Conservation (phyloP, 139 green algal genomes). For the Zygnema cylindricum region DNA sequence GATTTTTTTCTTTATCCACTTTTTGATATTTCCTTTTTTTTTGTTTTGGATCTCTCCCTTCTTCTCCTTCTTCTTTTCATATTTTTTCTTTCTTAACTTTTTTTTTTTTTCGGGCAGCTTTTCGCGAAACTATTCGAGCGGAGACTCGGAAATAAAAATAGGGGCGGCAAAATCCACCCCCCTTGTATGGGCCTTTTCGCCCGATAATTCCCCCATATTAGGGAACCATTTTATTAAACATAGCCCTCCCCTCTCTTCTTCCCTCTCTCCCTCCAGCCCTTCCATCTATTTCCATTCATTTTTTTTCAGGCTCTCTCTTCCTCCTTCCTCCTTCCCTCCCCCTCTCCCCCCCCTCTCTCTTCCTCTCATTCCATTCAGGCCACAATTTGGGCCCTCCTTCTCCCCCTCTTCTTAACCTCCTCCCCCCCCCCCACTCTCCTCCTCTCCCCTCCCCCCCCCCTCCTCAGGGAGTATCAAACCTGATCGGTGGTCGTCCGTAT, state of each 20-base stretch:
- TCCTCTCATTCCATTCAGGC: not conserved
- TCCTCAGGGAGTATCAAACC: too few relatives aligned
- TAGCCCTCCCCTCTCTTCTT: not conserved
- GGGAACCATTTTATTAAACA: constrained; percentile 13
- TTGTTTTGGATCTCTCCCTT: constrained; percentile 14
- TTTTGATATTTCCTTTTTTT: not conserved
- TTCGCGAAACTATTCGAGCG: not conserved
- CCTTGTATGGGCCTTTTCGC: constrained; percentile 1
- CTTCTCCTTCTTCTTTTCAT: constrained; percentile 17
- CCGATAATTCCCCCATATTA: not conserved
- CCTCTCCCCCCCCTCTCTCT: not conserved
- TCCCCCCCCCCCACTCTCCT: not conserved
- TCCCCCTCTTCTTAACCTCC: not conserved
- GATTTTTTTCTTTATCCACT: not conserved
- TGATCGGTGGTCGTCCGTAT: too few relatives aligned
- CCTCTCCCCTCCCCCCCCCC: not conserved
- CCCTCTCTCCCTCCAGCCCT: not conserved
- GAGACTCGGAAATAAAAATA: not conserved
- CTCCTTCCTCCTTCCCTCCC: not conserved
- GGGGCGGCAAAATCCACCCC: not conserved
- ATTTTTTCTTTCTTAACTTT: not conserved
- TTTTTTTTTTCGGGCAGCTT: constrained; percentile 9
- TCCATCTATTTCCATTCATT: not conserved
- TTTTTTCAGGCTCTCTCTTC: not conserved
- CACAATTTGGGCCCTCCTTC: not conserved